Evolutionary conservation across 192 early-diverging fungal species (phyloP).

Genomic region (Mortierella claussenii): DNA sequence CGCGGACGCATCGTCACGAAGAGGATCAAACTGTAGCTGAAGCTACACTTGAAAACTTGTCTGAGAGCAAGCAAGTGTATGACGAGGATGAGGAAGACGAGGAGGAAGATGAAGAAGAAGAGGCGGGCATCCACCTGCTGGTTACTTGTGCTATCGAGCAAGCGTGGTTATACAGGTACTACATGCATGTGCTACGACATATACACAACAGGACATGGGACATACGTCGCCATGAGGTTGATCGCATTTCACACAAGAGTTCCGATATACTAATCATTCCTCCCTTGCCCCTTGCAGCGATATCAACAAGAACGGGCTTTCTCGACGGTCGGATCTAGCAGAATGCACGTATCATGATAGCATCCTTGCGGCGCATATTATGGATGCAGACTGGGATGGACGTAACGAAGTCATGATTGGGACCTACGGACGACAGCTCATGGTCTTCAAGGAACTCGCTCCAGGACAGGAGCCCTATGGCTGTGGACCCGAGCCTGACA

Average conservation of each 20-base stretch:
- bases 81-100: not conserved
- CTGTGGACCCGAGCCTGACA: not conserved
- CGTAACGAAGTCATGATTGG: conserved; percentile 64
- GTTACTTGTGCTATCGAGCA: conserved; percentile 69
- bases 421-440: conserved; percentile 67
- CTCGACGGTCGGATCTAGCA: conserved; percentile 50
- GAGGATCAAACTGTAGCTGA: not conserved
- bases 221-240: not conserved
- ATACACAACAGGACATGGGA: not conserved
- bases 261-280: not conserved
- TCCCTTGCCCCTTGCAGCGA: conserved; percentile 25
- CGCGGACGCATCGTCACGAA: not conserved
- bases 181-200: not conserved
- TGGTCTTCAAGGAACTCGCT: conserved; percentile 62
- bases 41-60: not conserved
- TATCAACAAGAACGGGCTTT: conserved; percentile 53
- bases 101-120: conserved; percentile 7
- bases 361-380: conserved; percentile 63
- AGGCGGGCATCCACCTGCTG: conserved; percentile 56
- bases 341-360: conserved; percentile 66
- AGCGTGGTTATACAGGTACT: conserved; percentile 62
- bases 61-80: not conserved
- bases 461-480: conserved; percentile 20
- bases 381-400: conserved; percentile 73
- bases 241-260: not conserved